Base-by-base conservation (phyloP, 2,329 filamentous ascomycete genomes). In the Anisogramma anomala region DNA sequence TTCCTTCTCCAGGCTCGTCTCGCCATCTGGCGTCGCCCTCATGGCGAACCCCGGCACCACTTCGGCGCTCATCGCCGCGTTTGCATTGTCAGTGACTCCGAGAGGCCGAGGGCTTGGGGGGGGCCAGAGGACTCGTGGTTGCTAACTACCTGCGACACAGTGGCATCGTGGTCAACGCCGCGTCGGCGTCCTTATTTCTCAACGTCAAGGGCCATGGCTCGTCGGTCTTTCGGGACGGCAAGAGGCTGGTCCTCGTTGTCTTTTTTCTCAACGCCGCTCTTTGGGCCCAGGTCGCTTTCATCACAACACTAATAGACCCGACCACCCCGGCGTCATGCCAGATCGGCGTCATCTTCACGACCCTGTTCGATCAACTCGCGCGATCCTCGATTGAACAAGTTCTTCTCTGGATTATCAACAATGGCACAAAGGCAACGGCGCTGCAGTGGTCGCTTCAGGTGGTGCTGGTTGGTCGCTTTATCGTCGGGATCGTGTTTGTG, bases 161-260 rank as follows among this genome's bases (percentile, higher is more conserved):
- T 60, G 73, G 72, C 48, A 65, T 72, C 47, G 62, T 75, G 42
- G 63, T 73, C 50, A 69, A 69, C 53, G 67, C 70, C 40, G 67
- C 71, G 22, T 63, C 65, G 36, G 62, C 61, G 33, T 63, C 65
- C 37, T 58, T 67, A 49, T 59, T 69, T 55, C 60, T 70, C 50
- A 61, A 65, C 47, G 49, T 60, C 48, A 68, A 60, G 53, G 65
- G 66, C 49, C 62, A 71, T 62, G 62, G 65, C 53, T 63, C 63
- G 45, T 58, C 66, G 30, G 57, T 73, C 45, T 64, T 72, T 54
- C 65, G 68, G 58, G 70, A 76, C 60, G 69, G 71, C 61, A 66
- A 68, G 71, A 76, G 73, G 72, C 73, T 77, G 72, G 72, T 67
- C 71, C 72, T 77, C 71, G 59, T 68, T 53, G 57, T 62, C 49